These are phyloP conservation scores for Sordaria brevicollis DNA, from an alignment of 495 filamentous ascomycete species.

Conservation along the genomic window DNA sequence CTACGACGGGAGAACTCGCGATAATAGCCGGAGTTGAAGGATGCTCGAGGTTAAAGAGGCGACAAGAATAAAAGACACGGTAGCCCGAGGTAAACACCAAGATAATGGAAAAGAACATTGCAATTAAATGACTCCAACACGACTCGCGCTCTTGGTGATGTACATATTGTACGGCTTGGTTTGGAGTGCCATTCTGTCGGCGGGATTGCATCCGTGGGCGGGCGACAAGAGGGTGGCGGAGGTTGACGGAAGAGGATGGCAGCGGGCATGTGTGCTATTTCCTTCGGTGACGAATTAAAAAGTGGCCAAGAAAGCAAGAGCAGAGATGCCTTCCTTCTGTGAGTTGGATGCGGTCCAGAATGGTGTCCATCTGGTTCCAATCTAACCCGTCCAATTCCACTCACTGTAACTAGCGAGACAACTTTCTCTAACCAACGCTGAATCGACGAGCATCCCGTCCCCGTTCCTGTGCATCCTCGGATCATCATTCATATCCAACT, in stretches of 20 bases:
- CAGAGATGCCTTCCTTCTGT: not conserved
- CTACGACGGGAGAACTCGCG: not conserved
- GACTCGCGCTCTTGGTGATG: no score
- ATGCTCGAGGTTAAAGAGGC: not conserved
- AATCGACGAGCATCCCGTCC: not conserved
- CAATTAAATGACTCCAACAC: no score
- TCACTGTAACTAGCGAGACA: not conserved
- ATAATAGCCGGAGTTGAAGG: not conserved
- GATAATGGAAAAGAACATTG: not conserved
- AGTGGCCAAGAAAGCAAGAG: not conserved
- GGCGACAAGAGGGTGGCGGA: not conserved
- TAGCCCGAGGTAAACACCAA: not conserved
- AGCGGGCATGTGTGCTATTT: not conserved
- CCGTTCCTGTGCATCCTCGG: not conserved
- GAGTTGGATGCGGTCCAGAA: not conserved
- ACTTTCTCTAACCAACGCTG: not conserved
- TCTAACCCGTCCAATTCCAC: not conserved
- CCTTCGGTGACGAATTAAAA: not conserved
- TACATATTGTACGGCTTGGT: no score
- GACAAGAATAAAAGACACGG: not conserved
- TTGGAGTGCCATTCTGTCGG: not conserved
- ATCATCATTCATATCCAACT: not conserved
- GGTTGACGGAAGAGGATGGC: not conserved
- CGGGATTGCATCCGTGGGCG: not conserved
- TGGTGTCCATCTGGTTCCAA: no score